Percentiles rank a stretch among this genome's conserved stretches.
phyloP scores from a whole-genome alignment of 108 stramenopile genomes.

The Licmophora abbreviata region DNA sequence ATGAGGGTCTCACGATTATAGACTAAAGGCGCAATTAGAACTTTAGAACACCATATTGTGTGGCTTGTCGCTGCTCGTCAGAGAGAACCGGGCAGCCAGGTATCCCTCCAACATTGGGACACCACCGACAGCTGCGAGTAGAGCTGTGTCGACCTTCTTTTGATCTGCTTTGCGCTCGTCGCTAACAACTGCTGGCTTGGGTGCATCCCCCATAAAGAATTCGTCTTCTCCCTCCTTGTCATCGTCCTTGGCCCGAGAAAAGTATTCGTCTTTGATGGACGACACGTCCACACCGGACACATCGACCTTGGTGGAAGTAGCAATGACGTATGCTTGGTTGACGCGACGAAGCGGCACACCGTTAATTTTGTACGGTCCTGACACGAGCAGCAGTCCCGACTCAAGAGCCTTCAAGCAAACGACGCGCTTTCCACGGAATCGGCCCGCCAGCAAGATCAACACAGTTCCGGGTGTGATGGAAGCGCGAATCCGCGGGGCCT shows the following conservation, averaged over 20 bases:
- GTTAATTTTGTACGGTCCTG: conserved; percentile 98
- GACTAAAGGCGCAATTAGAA: background rate
- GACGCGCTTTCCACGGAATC: conserved; percentile 98
- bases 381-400: conserved; percentile 94
- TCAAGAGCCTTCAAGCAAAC: conserved; percentile 95
- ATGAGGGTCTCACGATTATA: background rate
- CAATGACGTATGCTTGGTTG: conserved; percentile 98
- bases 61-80: conserved; percentile 87
- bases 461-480: conserved; percentile 97
- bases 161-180: conserved; percentile 95
- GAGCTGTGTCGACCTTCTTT: conserved; percentile 84
- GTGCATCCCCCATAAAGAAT: conserved; percentile 84
- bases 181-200: conserved; percentile 75
- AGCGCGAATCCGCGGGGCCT: conserved; percentile 87
- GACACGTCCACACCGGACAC: conserved; percentile 82
- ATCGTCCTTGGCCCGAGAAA: conserved; percentile 70
- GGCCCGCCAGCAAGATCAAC: conserved; percentile 95
- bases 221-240: conserved; percentile 70
- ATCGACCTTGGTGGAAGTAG: conserved; percentile 95
- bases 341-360: conserved; percentile 98
- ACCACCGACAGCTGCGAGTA: conserved; percentile 69
- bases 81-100: conserved; percentile 89
- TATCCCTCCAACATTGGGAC: conserved; percentile 88
- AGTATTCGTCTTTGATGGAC: conserved; percentile 86
- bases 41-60: conserved; percentile 97